Evolutionary conservation across 139 green algal species (phyloP), one percentile per base, ranked within the genome.

Genomic region (Tetratostichococcus sp.): DNA sequence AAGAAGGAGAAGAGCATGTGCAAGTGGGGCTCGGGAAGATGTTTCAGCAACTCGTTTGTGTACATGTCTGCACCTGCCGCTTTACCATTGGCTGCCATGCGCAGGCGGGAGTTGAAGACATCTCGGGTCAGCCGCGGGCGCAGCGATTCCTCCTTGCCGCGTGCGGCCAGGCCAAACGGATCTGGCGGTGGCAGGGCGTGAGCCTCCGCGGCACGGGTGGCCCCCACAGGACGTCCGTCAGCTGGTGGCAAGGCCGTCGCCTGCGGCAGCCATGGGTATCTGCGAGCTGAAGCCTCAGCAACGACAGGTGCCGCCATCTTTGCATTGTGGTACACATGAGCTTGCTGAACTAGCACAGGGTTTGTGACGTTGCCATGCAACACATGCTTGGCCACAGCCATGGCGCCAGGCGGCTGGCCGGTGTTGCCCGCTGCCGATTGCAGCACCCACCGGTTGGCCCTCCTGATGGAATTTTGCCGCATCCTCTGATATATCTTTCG

Each of bases 11-110:
- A 76, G 2, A 82, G 0, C 14, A 39, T 35, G 25, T 68, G 1
- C 28, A 81, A 30, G 6, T 73, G 19, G 1, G 25, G 1, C 0
- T 50, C 23, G 17, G 80, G 80, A 1, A 85, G 26, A n/a, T n/a
- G 22, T 59, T 78, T 62, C 0, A 84, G 80, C 0, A 80, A 14
- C 35, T 84, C 75, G 35, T 84, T 84, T 1, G 68, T n/a, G 19
- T 79, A 34, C 1, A 66, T 42, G 30, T 84, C 80, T 1, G 72
- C 71, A 2, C 79, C 75, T 2, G 79, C 34, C 1, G 68, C 66
- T 34, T 84, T 84, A 19, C 57, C 66, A 5, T 67, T 43, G 0
- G 43, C 31, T 0, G 78, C 66, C 22, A 62, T 43, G 35, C 70
- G 65, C 5, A 84, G 19, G 50, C 79, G 80, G 14, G 35, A 35